Percentiles rank a stretch among this genome's conserved stretches.
Conservation (phyloP, 495 filamentous ascomycete genomes). For the Annulohypoxylon maeteangense region DNA sequence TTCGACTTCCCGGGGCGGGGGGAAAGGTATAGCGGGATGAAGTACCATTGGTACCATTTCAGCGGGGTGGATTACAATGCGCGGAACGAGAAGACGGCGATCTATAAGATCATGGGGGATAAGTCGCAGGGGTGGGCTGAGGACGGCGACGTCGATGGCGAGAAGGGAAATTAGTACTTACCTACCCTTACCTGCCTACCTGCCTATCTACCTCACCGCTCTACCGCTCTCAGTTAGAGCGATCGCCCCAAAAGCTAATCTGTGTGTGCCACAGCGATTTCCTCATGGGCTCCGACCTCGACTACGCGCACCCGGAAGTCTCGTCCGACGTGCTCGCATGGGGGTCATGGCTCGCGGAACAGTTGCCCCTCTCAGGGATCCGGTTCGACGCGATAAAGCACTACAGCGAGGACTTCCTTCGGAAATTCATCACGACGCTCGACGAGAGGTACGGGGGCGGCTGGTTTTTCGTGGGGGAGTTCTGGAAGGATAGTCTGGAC, state of each 20-base stretch:
- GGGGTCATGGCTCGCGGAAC: neutral
- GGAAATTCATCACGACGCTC: slow-evolving; percentile 2
- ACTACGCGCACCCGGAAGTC: slow-evolving; percentile 2
- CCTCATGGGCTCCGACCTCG: neutral
- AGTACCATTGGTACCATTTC: slow-evolving; percentile 2
- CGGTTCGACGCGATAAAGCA: slow-evolving; percentile 3
- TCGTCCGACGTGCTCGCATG: neutral
- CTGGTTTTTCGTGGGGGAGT: slow-evolving; percentile 3
- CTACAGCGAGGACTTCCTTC: slow-evolving; percentile 4
- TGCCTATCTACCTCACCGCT: too few species aligned
- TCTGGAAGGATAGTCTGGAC: slow-evolving; percentile 3
- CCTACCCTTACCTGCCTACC: neutral
- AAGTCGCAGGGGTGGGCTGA: slow-evolving; percentile 6
- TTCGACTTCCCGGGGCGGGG: neutral
- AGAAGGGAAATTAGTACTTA: slow-evolving; percentile 8
- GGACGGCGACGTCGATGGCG: neutral
- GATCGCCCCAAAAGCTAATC: neutral
- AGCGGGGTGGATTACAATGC: slow-evolving; percentile 3
- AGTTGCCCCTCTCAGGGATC: neutral
- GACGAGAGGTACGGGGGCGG: neutral
- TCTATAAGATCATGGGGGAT: slow-evolving; percentile 2
- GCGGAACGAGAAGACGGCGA: neutral
- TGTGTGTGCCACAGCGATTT: neutral
- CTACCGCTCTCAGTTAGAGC: neutral
- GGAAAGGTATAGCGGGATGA: neutral